phyloP scores from a whole-genome alignment of 495 filamentous ascomycete genomes.

The Alectoria sarmentosa region DNA sequence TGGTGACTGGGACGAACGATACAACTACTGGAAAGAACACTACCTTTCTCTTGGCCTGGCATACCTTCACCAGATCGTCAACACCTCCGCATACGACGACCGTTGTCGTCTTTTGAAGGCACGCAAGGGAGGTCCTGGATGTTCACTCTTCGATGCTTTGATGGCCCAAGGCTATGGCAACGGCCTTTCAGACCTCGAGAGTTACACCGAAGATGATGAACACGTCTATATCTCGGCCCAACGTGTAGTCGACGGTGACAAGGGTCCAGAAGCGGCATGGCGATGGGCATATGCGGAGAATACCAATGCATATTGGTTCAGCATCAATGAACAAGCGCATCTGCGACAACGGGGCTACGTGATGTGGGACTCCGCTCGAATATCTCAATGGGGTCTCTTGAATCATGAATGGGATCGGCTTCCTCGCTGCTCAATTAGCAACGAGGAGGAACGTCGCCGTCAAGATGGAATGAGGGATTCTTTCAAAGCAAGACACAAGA shows the following conservation, averaged over 20 bases:
- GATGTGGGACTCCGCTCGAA: neutral
- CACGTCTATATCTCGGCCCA: neutral
- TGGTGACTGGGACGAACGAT: neutral
- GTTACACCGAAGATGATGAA: neutral
- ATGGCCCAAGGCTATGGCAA: neutral
- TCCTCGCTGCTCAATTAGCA: neutral
- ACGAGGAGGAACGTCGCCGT: neutral
- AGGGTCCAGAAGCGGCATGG: slow-evolving; percentile 4
- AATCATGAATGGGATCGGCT: neutral
- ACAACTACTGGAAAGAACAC: neutral
- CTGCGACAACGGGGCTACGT: neutral
- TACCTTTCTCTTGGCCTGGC: slow-evolving; percentile 9
- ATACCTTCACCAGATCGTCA: neutral
- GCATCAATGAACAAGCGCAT: neutral
- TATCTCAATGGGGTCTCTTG: neutral
- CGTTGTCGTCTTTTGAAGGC: neutral
- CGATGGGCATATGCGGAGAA: neutral
- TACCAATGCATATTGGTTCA: neutral
- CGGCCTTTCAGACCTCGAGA: neutral
- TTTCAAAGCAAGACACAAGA: neutral
- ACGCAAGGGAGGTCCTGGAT: neutral
- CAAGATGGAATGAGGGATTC: neutral
- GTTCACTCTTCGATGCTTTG: neutral
- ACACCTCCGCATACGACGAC: slow-evolving; percentile 1
- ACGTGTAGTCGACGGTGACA: slow-evolving; percentile 3